Conservation (phyloP, 257 asterid species). For the Prunella vulgaris region DNA sequence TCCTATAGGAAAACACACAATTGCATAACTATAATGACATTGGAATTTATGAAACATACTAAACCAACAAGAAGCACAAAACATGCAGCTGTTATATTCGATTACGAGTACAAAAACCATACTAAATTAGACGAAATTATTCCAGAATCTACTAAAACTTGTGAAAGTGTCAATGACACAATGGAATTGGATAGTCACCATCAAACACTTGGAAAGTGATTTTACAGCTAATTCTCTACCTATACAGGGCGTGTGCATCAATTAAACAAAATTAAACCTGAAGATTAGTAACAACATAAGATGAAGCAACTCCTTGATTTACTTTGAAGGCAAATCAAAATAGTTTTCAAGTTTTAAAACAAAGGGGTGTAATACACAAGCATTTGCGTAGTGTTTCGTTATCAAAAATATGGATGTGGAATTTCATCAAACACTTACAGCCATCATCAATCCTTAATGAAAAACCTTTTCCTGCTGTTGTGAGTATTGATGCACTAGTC, state of each 20-base stretch:
- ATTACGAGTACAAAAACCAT: background rate
- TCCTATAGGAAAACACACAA: no score
- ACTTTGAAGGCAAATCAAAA: background rate
- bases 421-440: slow-evolving; percentile 40
- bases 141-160: background rate
- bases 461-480: background rate
- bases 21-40: no score
- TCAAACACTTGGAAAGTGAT: background rate
- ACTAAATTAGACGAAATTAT: background rate
- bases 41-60: no score
- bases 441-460: slow-evolving; percentile 31
- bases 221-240: background rate
- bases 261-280: background rate
- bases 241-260: background rate
- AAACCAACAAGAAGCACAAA: no score
- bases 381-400: background rate
- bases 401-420: background rate
- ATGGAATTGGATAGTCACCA: background rate
- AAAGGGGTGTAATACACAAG: background rate
- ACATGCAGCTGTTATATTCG: background rate
- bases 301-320: background rate
- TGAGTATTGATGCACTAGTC: background rate
- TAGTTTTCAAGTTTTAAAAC: background rate
- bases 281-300: background rate
- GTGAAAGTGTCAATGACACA: background rate